phyloP scores from a whole-genome alignment of 371 early-diverging fungal genomes.

The Amoeboaphelidium protococcarum region DNA sequence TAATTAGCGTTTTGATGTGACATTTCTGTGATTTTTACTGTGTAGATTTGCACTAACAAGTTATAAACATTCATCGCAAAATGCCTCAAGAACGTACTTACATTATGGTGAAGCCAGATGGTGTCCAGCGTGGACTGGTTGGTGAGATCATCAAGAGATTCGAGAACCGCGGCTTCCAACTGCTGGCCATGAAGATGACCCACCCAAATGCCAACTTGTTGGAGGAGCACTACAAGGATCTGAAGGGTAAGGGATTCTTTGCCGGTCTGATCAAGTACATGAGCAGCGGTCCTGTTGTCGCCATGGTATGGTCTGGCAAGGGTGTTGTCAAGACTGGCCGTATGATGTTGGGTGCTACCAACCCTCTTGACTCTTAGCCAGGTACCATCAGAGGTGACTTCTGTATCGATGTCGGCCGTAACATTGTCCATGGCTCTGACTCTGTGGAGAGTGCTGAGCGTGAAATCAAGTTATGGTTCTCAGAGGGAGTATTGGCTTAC shows the following conservation, averaged over 20 bases:
- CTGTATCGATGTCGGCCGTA: conserved; percentile 54
- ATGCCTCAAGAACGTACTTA: conserved; percentile 46
- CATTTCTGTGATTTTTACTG: too few relatives aligned
- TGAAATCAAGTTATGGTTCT: conserved; percentile 95
- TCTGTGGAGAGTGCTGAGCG: conserved; percentile 84
- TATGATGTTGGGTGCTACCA: conserved; percentile 74
- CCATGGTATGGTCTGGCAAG: conserved; percentile 82
- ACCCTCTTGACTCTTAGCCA: conserved; percentile 60
- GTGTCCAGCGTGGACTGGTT: conserved; percentile 40
- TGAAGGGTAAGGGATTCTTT: conserved; percentile 84
- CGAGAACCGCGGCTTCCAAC: conserved; percentile 40
- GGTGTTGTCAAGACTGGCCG: conserved; percentile 89
- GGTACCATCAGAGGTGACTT: conserved; percentile 99
- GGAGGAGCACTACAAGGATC: conserved; percentile 89
- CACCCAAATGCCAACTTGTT: conserved; percentile 46
- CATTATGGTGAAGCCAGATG: conserved; percentile 20
- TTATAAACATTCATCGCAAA: too few relatives aligned
- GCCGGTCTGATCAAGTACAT: conserved; percentile 67
- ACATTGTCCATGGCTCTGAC: conserved; percentile 98
- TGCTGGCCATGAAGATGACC: conserved; percentile 55
- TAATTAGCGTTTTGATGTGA: too few relatives aligned
- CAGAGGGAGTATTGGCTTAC: conserved; percentile 36
- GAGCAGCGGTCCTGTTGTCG: conserved; percentile 19
- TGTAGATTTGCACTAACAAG: too few relatives aligned
- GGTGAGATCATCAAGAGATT: conserved; percentile 89